Percentiles rank a stretch among this genome's conserved stretches.
Conservation (phyloP, 331 rosid genomes). For the Malus hybrid region DNA sequence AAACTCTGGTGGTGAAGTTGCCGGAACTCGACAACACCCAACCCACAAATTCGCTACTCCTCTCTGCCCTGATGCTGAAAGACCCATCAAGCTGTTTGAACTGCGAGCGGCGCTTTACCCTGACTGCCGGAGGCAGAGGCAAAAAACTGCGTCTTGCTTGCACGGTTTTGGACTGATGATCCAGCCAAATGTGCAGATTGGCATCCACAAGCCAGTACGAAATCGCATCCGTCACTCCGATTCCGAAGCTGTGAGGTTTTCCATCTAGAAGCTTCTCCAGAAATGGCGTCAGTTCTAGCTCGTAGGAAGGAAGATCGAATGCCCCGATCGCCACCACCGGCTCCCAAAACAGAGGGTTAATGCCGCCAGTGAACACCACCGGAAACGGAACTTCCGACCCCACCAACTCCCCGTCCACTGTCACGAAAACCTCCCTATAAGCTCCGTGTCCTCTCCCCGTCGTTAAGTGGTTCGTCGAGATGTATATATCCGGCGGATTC, state of each 20-base stretch:
- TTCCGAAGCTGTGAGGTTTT: slow-evolving; percentile 40
- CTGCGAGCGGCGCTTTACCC: slow-evolving; percentile 27
- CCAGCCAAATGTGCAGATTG: slow-evolving; percentile 79
- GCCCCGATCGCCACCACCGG: slow-evolving; percentile 84
- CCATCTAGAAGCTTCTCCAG: slow-evolving; percentile 56
- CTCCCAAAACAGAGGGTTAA: slow-evolving; percentile 75
- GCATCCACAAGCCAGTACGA: slow-evolving; percentile 80
- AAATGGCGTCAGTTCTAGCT: slow-evolving; percentile 64
- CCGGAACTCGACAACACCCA: slow-evolving; percentile 73
- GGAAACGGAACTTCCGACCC: slow-evolving; percentile 79
- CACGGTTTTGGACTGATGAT: slow-evolving; percentile 28
- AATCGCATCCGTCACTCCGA: slow-evolving; percentile 59
- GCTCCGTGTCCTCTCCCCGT: slow-evolving; percentile 73
- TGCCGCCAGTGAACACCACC: slow-evolving; percentile 73
- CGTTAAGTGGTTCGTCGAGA: slow-evolving; percentile 36
- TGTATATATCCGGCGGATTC: slow-evolving; percentile 62
- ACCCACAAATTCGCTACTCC: slow-evolving; percentile 34
- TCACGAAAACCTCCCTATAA: slow-evolving; percentile 56
- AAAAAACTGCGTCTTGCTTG: slow-evolving; percentile 10
- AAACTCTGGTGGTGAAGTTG: slow-evolving; percentile 40
- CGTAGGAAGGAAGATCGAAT: slow-evolving; percentile 60
- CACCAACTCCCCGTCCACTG: slow-evolving; percentile 50
- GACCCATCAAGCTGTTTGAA: slow-evolving; percentile 56
- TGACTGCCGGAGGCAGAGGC: slow-evolving; percentile 22
- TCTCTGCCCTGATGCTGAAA: slow-evolving; percentile 44